These are phyloP conservation scores for Naganishia vaughanmartiniae DNA, from an alignment of 768 basidiomycete genomes.

Conservation along the genomic window DNA sequence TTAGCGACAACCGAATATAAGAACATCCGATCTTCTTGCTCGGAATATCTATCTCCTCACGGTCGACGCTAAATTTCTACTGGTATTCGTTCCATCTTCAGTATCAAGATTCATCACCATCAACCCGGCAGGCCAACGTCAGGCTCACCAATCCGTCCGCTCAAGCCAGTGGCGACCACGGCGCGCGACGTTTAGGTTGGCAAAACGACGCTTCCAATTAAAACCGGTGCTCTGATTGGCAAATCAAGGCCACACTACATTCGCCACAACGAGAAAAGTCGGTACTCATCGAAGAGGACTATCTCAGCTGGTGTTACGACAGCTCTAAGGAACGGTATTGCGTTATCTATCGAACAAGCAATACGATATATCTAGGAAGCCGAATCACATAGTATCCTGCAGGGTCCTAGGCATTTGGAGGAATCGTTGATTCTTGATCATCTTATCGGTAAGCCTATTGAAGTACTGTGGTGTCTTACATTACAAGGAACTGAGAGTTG, in stretches of 20 bases:
- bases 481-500: background rate
- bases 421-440: no score
- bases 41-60: background rate
- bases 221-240: background rate
- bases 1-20: constrained; percentile 19
- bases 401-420: no score
- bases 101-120: no score
- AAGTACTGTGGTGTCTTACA: background rate
- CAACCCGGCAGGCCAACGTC: background rate
- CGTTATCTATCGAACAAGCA: no score
- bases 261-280: background rate
- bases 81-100: no score
- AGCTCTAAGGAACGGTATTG: no score
- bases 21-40: background rate
- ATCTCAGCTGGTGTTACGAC: background rate
- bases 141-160: background rate
- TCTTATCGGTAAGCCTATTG: background rate
- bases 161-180: no score
- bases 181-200: background rate
- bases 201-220: background rate
- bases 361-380: no score
- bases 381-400: no score
- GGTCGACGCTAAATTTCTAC: no score
- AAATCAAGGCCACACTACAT: background rate
- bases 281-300: background rate